phyloP scores from a whole-genome alignment of 2,329 filamentous ascomycete species.

The Talaromyces sp. region DNA sequence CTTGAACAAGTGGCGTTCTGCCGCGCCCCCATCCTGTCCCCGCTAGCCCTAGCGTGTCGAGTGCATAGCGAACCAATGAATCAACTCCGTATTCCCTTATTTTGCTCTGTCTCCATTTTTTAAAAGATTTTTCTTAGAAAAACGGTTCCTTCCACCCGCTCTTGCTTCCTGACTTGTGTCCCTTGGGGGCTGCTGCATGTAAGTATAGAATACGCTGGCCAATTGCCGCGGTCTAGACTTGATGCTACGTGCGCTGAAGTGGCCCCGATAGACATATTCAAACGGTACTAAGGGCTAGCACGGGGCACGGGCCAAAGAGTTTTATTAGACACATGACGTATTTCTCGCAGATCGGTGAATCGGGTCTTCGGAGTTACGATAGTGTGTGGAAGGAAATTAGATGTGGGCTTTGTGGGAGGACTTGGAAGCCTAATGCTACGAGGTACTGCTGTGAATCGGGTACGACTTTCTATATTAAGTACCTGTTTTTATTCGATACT shows the following conservation, averaged over 20 bases:
- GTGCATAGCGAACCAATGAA: too few species aligned
- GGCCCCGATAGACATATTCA: conserved; percentile 11
- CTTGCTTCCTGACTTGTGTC: not conserved
- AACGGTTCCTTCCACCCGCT: not conserved
- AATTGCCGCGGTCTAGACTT: not conserved
- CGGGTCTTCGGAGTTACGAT: not conserved
- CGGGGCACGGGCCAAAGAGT: conserved; percentile 19
- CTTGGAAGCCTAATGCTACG: too few species aligned
- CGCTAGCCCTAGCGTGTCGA: not conserved
- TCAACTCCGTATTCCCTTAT: too few species aligned
- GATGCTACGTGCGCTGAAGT: conserved; percentile 2
- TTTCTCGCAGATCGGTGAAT: not conserved
- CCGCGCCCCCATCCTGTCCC: not conserved
- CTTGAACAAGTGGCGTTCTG: not conserved
- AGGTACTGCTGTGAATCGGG: not conserved
- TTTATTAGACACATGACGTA: conserved; percentile 16
- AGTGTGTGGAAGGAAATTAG: too few species aligned
- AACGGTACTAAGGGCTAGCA: conserved; percentile 11
- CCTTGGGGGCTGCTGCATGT: not conserved
- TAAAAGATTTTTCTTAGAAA: too few species aligned
- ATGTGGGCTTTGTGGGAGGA: too few species aligned
- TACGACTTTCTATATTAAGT: not conserved
- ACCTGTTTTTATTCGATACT: too few species aligned
- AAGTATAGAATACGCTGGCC: not conserved
- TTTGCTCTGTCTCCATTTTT: too few species aligned